phyloP scores from a whole-genome alignment of 306 rosid genomes.

The Gleditsia sinensis region DNA sequence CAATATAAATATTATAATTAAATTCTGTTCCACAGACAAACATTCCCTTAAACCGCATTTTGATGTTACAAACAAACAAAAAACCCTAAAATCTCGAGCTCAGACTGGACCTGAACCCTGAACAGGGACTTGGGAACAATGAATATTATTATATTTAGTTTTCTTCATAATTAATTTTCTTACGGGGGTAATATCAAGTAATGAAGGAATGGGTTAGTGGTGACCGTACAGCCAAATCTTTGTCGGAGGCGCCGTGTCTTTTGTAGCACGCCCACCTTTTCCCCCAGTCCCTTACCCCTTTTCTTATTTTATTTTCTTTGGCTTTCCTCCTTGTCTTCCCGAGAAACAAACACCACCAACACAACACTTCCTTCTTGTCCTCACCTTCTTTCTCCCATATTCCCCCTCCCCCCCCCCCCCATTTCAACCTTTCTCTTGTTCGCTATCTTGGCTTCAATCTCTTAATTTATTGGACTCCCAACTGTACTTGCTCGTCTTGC shows the following conservation, averaged over 20 bases:
- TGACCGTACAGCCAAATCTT: slow-evolving; percentile 52
- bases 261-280: slow-evolving; percentile 38
- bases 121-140: background rate
- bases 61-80: slow-evolving; percentile 56
- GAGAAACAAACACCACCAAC: slow-evolving; percentile 43
- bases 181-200: slow-evolving; percentile 27
- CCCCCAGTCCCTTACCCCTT: background rate
- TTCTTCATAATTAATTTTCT: slow-evolving; percentile 19
- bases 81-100: slow-evolving; percentile 60
- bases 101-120: slow-evolving; percentile 10
- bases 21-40: slow-evolving; percentile 48
- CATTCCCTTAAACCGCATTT: slow-evolving; percentile 74
- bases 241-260: slow-evolving; percentile 60
- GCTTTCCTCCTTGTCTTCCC: slow-evolving; percentile 46
- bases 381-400: slow-evolving; percentile 51
- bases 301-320: slow-evolving; percentile 42
- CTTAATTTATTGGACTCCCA: background rate
- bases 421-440: background rate
- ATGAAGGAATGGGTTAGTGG: slow-evolving; percentile 24
- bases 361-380: slow-evolving; percentile 60
- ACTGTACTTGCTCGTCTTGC: no score
- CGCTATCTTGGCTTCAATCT: background rate
- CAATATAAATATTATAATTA: background rate
- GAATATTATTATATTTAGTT: background rate
- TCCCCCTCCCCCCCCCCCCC: slow-evolving; percentile 31